Percentiles rank a stretch among this genome's conserved stretches.
These are phyloP conservation scores for Triticum urartu DNA, from an alignment of 176 grass and related monocot genomes.

Conservation along the genomic window DNA sequence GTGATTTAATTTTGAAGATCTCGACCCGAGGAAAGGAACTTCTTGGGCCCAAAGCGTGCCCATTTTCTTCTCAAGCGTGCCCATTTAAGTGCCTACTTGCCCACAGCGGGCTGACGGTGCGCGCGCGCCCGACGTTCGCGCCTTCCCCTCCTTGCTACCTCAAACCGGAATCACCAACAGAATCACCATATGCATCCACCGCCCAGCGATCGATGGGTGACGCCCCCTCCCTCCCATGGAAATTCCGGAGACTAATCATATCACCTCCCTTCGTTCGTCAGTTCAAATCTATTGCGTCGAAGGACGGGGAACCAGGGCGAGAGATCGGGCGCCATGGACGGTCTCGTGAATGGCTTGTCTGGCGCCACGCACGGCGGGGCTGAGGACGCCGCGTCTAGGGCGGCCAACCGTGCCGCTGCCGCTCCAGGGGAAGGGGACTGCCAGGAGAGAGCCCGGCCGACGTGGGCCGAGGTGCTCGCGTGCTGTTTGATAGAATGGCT, in stretches of 20 bases:
- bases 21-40: too few species aligned
- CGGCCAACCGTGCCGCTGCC: not conserved
- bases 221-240: not conserved
- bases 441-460: conserved; percentile 34
- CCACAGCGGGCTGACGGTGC: too few species aligned
- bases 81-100: too few species aligned
- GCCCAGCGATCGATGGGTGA: not conserved
- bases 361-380: conserved; percentile 34
- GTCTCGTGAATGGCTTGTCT: conserved; percentile 42
- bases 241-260: not conserved
- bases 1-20: too few species aligned
- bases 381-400: not conserved
- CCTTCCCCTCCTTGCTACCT: not conserved
- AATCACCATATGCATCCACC: not conserved
- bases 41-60: too few species aligned
- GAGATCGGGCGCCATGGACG: conserved; percentile 32
- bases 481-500: conserved; percentile 1
- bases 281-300: not conserved
- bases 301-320: not conserved
- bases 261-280: not conserved
- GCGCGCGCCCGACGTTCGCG: not conserved
- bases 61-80: too few species aligned
- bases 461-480: conserved; percentile 51
- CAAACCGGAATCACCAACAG: not conserved
- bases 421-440: not conserved